Evolutionary conservation across 139 green algal species (phyloP).

Genomic region (Diplosphaera chodatii): DNA sequence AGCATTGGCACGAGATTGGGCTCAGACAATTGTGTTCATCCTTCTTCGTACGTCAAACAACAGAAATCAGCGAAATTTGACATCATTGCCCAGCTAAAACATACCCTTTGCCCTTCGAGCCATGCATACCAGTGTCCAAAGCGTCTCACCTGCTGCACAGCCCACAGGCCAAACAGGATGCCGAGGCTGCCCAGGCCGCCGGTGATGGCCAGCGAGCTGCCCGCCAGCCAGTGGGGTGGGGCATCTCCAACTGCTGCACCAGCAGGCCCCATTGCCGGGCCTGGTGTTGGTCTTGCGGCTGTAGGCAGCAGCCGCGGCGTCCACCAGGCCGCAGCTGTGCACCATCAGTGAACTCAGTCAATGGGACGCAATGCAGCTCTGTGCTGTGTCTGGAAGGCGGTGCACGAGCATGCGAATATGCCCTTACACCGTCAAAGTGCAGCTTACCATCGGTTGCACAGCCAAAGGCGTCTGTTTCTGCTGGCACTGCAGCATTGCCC

Average conservation of each 20-base stretch:
- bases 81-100: no score
- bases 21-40: no score
- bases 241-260: neutral
- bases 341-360: no score
- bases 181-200: constrained; percentile 62
- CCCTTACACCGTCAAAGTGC: neutral
- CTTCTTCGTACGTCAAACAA: no score
- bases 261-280: neutral
- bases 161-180: constrained; percentile 41
- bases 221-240: neutral
- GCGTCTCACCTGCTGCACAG: constrained; percentile 10
- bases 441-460: neutral
- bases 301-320: neutral
- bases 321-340: neutral
- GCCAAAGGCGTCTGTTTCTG: constrained; percentile 7
- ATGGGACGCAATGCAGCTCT: no score
- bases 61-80: no score
- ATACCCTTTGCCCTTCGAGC: no score
- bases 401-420: no score
- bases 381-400: no score
- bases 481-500: neutral
- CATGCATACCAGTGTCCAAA: no score
- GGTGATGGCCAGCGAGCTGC: constrained; percentile 28
- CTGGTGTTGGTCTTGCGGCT: neutral
- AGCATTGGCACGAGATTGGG: no score